These are phyloP conservation scores for Auriculariales sp. DNA, from an alignment of 768 basidiomycete genomes.

Conservation along the genomic window DNA sequence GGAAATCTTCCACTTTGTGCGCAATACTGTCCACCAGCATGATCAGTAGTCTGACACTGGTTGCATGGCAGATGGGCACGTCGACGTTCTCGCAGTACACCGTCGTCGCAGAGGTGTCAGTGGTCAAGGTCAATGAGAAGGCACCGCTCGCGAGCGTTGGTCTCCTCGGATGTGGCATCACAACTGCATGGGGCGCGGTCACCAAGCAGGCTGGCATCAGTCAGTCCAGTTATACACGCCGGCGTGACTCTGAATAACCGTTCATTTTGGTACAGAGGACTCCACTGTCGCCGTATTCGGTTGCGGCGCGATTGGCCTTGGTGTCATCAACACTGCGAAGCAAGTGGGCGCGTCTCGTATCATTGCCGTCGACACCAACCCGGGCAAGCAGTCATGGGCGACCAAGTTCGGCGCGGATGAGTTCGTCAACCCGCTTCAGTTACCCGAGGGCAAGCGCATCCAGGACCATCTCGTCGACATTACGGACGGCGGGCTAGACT, in stretches of 20 bases:
- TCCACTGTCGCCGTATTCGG: constrained; percentile 92
- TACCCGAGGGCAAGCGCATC: constrained; percentile 70
- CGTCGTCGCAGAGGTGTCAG: constrained; percentile 92
- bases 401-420: constrained; percentile 89
- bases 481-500: constrained; percentile 94
- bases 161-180: constrained; percentile 90
- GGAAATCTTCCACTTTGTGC: constrained; percentile 79
- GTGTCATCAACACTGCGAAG: constrained; percentile 69
- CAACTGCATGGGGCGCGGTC: constrained; percentile 96
- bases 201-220: constrained; percentile 80
- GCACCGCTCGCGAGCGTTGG: constrained; percentile 96
- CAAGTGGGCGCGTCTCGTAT: constrained; percentile 72
- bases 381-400: constrained; percentile 76
- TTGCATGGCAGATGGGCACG: constrained; percentile 70
- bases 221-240: constrained; percentile 20
- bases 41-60: neutral
- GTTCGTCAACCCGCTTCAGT: constrained; percentile 68
- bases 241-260: neutral
- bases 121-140: constrained; percentile 72
- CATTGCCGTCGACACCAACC: constrained; percentile 87
- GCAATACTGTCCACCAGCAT: constrained; percentile 14
- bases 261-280: constrained; percentile 33
- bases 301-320: constrained; percentile 91
- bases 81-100: constrained; percentile 99
- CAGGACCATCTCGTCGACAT: constrained; percentile 83